These are phyloP conservation scores for Tulasnella sp. DNA, from an alignment of 768 basidiomycete species.

Conservation along the genomic window DNA sequence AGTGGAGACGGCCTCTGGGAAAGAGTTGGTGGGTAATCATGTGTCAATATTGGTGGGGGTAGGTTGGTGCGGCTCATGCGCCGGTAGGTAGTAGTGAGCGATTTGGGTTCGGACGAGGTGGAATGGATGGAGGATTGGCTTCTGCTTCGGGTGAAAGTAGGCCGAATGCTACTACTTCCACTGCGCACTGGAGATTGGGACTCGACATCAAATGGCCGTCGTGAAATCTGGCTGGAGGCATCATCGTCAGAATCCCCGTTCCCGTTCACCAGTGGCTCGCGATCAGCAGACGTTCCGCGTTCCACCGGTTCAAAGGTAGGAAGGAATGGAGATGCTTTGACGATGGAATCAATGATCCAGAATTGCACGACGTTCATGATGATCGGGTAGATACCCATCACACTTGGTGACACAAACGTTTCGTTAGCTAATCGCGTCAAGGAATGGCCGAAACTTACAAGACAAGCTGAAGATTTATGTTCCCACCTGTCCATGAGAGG, in stretches of 20 bases:
- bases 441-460: constrained; percentile 42
- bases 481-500: constrained; percentile 59
- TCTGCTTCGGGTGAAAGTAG: too few species aligned
- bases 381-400: constrained; percentile 81
- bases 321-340: constrained; percentile 41
- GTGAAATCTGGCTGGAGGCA: constrained; percentile 3
- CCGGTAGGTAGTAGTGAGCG: background rate
- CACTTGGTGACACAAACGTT: constrained; percentile 31
- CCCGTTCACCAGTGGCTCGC: constrained; percentile 14
- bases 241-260: constrained; percentile 17
- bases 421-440: background rate
- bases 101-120: constrained; percentile 13
- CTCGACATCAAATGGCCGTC: background rate
- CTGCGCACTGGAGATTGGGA: background rate
- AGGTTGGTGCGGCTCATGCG: background rate
- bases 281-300: constrained; percentile 13
- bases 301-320: constrained; percentile 2
- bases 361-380: constrained; percentile 85
- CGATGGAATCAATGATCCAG: constrained; percentile 89
- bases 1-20: background rate
- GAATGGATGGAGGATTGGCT: background rate
- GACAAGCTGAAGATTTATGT: constrained; percentile 59
- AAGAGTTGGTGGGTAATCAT: constrained; percentile 4
- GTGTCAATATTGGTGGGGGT: background rate
- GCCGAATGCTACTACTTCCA: constrained; percentile 4